Percentiles rank a stretch among this genome's conserved stretches.
phyloP scores from a whole-genome alignment of 2,329 filamentous ascomycete species.

The Fusarium torulosum region DNA sequence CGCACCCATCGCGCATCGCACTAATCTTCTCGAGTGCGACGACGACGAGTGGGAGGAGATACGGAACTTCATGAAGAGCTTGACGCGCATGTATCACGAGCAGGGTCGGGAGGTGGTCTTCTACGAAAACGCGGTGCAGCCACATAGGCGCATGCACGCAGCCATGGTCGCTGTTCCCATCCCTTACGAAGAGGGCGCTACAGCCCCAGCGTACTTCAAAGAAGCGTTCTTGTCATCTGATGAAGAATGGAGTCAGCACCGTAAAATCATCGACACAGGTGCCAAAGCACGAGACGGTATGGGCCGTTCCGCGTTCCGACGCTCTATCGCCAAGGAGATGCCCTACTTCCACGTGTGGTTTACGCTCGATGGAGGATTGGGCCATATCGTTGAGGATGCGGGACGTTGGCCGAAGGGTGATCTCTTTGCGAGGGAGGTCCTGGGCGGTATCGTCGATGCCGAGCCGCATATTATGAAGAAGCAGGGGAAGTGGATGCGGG shows the following conservation, averaged over 20 bases:
- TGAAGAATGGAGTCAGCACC: conserved; percentile 95
- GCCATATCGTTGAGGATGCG: conserved; percentile 90
- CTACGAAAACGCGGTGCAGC: conserved; percentile 94
- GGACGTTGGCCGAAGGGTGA: conserved; percentile 90
- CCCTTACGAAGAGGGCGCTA: conserved; percentile 91
- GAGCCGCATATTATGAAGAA: conserved; percentile 87
- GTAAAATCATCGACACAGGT: conserved; percentile 91
- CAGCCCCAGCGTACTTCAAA: conserved; percentile 92
- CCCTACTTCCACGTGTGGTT: conserved; percentile 99
- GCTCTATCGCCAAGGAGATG: conserved; percentile 91
- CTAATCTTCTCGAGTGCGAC: conserved; percentile 95
- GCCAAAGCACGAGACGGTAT: conserved; percentile 71
- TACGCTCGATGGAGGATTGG: conserved; percentile 88
- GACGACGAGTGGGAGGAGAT: conserved; percentile 99
- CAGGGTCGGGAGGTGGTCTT: conserved; percentile 94
- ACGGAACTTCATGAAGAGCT: conserved; percentile 97
- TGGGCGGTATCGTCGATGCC: conserved; percentile 91
- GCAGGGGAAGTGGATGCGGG: conserved; percentile 85
- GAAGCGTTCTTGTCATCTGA: conserved; percentile 91
- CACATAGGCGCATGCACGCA: conserved; percentile 83
- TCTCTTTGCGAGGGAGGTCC: conserved; percentile 89
- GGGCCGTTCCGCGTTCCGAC: conserved; percentile 85
- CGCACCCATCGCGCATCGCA: conserved; percentile 86
- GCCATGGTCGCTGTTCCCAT: conserved; percentile 88
- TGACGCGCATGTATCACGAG: conserved; percentile 94